A percentile compares a stretch with the other conserved stretches of the same genome.
phyloP scores from a whole-genome alignment of 306 rosid genomes.

The Astragalus membranaceus region DNA sequence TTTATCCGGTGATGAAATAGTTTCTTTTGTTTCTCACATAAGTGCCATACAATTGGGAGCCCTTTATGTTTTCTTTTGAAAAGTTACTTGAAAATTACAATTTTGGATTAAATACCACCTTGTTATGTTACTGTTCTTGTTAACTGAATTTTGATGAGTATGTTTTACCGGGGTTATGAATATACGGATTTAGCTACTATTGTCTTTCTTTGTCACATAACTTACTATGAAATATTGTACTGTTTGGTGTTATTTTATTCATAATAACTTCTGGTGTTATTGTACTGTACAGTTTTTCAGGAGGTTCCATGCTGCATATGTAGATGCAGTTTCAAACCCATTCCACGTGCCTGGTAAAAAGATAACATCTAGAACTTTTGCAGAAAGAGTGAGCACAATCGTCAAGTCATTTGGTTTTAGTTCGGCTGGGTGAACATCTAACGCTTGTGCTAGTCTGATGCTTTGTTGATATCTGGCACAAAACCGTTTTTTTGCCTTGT shows the following conservation, averaged over 20 bases:
- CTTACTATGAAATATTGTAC: not conserved
- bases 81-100: not conserved
- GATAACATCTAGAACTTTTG: constrained; percentile 83
- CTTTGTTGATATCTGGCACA: constrained; percentile 15
- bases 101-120: not conserved
- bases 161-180: not conserved
- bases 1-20: not conserved
- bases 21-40: not conserved
- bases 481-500: constrained; percentile 3
- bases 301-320: constrained; percentile 82
- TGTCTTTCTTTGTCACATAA: not conserved
- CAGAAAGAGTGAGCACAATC: constrained; percentile 81
- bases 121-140: not conserved
- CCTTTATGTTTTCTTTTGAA: not conserved
- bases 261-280: constrained; percentile 1
- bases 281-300: constrained; percentile 59
- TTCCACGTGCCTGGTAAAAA: constrained; percentile 92
- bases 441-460: not conserved
- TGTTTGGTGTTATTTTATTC: constrained; percentile 12
- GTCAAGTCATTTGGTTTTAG: constrained; percentile 87
- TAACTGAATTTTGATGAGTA: not conserved
- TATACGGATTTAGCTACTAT: not conserved
- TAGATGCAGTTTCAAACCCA: constrained; percentile 91
- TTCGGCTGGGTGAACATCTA: constrained; percentile 45
- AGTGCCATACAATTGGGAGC: not conserved